Percentiles rank a stretch among this genome's conserved stretches.
These are phyloP conservation scores for Diplodia mutila DNA, from an alignment of 2,329 filamentous ascomycete genomes.

Conservation along the genomic window DNA sequence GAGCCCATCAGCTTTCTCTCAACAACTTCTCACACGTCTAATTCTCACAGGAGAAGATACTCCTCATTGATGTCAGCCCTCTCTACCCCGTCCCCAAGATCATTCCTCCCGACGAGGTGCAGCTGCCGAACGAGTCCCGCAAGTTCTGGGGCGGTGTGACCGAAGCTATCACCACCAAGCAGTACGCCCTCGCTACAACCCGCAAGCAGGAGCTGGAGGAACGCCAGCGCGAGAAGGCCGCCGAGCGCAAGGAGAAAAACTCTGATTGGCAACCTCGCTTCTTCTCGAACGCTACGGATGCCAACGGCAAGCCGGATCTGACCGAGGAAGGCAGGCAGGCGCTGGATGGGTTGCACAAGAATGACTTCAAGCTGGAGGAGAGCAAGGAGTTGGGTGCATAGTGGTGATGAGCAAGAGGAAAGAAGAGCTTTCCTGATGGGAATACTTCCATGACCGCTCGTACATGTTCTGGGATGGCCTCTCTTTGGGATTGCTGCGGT, in stretches of 20 bases:
- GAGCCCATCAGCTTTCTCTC: background rate
- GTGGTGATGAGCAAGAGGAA: background rate
- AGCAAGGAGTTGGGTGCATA: constrained; percentile 48
- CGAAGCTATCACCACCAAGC: constrained; percentile 78
- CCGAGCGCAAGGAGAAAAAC: constrained; percentile 72
- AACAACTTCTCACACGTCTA: constrained; percentile 31
- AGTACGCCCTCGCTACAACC: constrained; percentile 80
- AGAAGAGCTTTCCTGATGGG: background rate
- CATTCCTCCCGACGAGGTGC: constrained; percentile 74
- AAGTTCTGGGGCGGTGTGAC: constrained; percentile 88
- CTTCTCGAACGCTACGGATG: constrained; percentile 69
- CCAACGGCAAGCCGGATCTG: constrained; percentile 64
- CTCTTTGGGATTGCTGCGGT: background rate
- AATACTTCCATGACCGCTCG: background rate
- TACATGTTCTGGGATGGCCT: constrained; percentile 1
- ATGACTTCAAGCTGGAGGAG: constrained; percentile 53
- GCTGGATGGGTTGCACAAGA: constrained; percentile 59
- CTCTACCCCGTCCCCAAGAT: constrained; percentile 78
- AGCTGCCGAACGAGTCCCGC: constrained; percentile 87
- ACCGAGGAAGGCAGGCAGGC: constrained; percentile 64
- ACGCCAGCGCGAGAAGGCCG: constrained; percentile 79
- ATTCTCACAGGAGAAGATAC: constrained; percentile 55
- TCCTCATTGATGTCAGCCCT: constrained; percentile 87
- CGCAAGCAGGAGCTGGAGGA: constrained; percentile 94
- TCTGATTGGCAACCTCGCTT: constrained; percentile 84